Percentiles rank a stretch among this genome's conserved stretches.
Conservation (phyloP, 192 early-diverging fungal species). For the Coemansia sp. region DNA sequence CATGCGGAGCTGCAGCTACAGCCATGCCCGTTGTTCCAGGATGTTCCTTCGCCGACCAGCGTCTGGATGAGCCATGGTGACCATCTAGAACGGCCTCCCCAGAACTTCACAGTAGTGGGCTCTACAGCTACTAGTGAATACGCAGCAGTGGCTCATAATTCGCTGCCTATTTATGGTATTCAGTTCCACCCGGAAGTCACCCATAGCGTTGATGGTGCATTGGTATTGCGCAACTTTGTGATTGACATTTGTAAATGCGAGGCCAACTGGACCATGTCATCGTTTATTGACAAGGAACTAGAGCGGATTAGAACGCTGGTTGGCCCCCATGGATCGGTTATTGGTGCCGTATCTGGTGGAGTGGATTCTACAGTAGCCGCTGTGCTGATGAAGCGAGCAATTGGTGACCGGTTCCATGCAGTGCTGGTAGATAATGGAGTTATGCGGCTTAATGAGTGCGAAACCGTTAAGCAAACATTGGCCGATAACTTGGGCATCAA, state of each 20-base stretch:
- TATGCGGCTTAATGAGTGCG: slow-evolving; percentile 97
- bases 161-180: slow-evolving; percentile 86
- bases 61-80: slow-evolving; percentile 99
- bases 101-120: slow-evolving; percentile 82
- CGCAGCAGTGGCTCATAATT: slow-evolving; percentile 80
- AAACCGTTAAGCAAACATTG: slow-evolving; percentile 76
- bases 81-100: slow-evolving; percentile 78
- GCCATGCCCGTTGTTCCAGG: slow-evolving; percentile 70
- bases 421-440: slow-evolving; percentile 98
- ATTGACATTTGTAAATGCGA: slow-evolving; percentile 79
- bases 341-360: slow-evolving; percentile 96
- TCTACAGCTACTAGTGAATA: slow-evolving; percentile 85
- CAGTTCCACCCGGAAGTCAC: slow-evolving; percentile 99
- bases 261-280: slow-evolving; percentile 94
- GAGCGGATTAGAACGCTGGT: slow-evolving; percentile 88
- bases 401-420: slow-evolving; percentile 98
- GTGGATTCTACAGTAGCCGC: slow-evolving; percentile 97
- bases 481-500: slow-evolving; percentile 93
- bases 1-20: slow-evolving; percentile 74
- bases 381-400: slow-evolving; percentile 93
- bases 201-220: slow-evolving; percentile 84
- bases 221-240: slow-evolving; percentile 92
- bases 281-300: slow-evolving; percentile 97
- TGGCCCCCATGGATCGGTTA: slow-evolving; percentile 86
- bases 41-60: slow-evolving; percentile 58